A percentile compares a stretch with the other conserved stretches of the same genome.
phyloP scores from a whole-genome alignment of 495 filamentous ascomycete genomes.

The Rostrohypoxylon terebratum region DNA sequence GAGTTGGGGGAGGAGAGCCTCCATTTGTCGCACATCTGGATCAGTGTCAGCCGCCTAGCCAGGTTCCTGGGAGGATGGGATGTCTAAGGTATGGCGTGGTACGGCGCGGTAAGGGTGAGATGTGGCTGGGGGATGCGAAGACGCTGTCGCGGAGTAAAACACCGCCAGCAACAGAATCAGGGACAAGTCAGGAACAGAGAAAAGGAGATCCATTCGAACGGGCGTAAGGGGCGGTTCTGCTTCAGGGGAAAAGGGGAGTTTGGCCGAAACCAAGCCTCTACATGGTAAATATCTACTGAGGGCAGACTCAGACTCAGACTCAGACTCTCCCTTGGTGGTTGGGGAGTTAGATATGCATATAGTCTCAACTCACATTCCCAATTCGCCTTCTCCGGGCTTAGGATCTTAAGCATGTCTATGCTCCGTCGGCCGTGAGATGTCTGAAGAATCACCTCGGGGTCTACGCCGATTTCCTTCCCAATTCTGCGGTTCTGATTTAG shows the following conservation, averaged over 20 bases:
- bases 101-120: background rate
- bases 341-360: background rate
- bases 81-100: background rate
- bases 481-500: constrained; percentile 64
- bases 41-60: constrained; percentile 15
- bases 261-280: background rate
- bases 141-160: constrained; percentile 25
- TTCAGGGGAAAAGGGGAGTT: constrained; percentile 14
- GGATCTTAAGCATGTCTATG: constrained; percentile 80
- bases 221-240: constrained; percentile 17
- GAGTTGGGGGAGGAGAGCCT: constrained; percentile 78
- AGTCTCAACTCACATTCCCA: constrained; percentile 81
- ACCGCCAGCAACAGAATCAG: constrained; percentile 4
- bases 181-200: background rate
- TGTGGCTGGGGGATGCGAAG: constrained; percentile 8
- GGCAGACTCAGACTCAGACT: background rate
- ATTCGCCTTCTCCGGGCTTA: constrained; percentile 83
- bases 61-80: background rate
- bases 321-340: background rate
- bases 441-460: constrained; percentile 81
- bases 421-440: constrained; percentile 89
- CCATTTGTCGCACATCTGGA: constrained; percentile 82
- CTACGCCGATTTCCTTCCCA: constrained; percentile 83
- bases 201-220: constrained; percentile 11
- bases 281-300: background rate